Evolutionary conservation across 73 alveolate species (phyloP), one percentile per base, ranked within the genome.

Genomic region (Paramecium primaurelia): DNA sequence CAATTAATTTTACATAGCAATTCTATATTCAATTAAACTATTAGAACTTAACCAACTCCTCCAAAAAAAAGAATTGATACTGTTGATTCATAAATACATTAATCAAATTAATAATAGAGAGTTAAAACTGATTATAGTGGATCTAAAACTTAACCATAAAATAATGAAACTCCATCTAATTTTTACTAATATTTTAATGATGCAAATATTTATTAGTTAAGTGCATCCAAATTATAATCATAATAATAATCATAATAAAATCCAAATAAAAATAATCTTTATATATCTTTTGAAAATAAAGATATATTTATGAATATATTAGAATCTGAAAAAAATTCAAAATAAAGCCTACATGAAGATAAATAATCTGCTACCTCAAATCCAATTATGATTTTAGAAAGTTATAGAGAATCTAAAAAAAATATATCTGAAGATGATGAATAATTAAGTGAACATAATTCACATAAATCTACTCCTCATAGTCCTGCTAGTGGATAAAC

Each of bases 401-500:
- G 91, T 49, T 80, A 80, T 80, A 80, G 75, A 80, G 91, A 42
- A 20, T 80, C 91, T 22, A 42, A 80, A 14, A 42, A 34, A 11
- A 42, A 80, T 25, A 20, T 45, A 38, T 6, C 26, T 26, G 91
- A 80, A 10, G 91, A 80, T 3, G 49, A 40, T 44, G 49, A 16
- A 26, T 40, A 49, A 22, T 42, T 26, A 64, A 64, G 84, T 64
- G 42, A 26, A 12, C 91, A 45, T 44, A 77, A 49, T 9, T 20
- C 91, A 20, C 49, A 59, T 14, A 34, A 80, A 32, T 80, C 91
- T 5, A 80, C 91, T 25, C 91, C 91, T 22, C 91, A 80, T 20
- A 80, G 91, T 80, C 91, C 91, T 40, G 91, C 91, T 6, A 32
- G 64, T 44, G 91, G 91, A 20, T 80, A 80, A 80, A 80, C 75